Evolutionary conservation across 129 eudicot genomes (phyloP).

Genomic region (Ambrosia trifida): DNA sequence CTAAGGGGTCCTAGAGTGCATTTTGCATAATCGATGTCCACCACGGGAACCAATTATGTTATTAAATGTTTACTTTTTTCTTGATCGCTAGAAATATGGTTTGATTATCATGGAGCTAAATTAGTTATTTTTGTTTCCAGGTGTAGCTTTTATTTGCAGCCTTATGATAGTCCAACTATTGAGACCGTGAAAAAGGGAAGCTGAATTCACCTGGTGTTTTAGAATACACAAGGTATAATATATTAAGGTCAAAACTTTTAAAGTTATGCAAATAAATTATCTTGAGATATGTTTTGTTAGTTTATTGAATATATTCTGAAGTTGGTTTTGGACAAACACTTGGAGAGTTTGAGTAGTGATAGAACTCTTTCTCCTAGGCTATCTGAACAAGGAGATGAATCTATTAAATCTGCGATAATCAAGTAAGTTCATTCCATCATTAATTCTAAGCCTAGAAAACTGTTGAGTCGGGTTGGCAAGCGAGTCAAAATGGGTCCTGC

Average conservation of each 20-base stretch:
- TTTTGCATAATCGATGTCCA: constrained; percentile 82
- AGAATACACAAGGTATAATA: constrained; percentile 72
- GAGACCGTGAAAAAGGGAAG: constrained; percentile 83
- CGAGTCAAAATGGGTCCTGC: no score
- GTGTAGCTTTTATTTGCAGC: constrained; percentile 87
- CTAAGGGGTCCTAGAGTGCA: constrained; percentile 92
- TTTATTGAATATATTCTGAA: constrained; percentile 87
- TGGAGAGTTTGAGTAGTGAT: constrained; percentile 55
- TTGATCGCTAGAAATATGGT: no score
- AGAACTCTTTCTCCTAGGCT: no score
- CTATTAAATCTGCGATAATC: no score
- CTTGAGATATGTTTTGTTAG: constrained; percentile 35
- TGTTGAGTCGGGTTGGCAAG: no score
- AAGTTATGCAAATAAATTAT: constrained; percentile 4
- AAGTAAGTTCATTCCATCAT: constrained; percentile 47
- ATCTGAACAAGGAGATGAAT: no score
- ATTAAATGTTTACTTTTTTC: constrained; percentile 37
- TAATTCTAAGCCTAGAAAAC: background rate
- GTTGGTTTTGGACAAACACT: constrained; percentile 85
- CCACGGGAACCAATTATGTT: constrained; percentile 94
- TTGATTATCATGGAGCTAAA: no score
- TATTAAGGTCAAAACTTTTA: background rate
- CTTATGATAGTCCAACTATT: constrained; percentile 81
- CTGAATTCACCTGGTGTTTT: constrained; percentile 91
- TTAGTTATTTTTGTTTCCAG: constrained; percentile 34